phyloP scores from a whole-genome alignment of 345 rosid species.

The Syzygium aromaticum region DNA sequence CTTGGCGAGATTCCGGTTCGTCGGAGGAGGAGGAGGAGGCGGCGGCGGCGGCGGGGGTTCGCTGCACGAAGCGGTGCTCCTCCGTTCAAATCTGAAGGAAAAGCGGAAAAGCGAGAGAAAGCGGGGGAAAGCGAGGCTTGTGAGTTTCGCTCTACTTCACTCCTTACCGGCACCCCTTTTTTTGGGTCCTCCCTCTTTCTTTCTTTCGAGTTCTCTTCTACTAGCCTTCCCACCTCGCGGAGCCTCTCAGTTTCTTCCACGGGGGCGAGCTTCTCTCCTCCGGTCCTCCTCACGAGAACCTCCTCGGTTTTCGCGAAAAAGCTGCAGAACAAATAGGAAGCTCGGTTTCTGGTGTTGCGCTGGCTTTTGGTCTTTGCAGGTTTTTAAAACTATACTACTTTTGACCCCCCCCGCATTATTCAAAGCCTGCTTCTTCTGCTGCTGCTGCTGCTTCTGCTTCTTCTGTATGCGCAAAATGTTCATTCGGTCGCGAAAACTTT shows the following conservation, averaged over 20 bases:
- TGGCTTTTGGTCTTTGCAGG: neutral
- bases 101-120: neutral
- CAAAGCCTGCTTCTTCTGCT: slow-evolving; percentile 24
- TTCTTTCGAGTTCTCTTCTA: neutral
- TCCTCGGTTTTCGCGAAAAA: slow-evolving; percentile 11
- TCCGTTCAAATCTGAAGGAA: neutral
- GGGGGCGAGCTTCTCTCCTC: neutral
- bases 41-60: neutral
- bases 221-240: neutral
- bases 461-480: slow-evolving; percentile 25
- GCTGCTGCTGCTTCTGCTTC: no score
- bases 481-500: slow-evolving; percentile 37
- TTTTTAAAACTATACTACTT: neutral
- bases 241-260: neutral
- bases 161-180: neutral
- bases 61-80: neutral
- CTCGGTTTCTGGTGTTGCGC: slow-evolving; percentile 3
- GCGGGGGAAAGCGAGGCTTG: neutral
- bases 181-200: neutral
- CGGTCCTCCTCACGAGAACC: neutral
- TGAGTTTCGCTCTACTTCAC: neutral
- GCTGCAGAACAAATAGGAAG: slow-evolving; percentile 24
- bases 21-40: no score
- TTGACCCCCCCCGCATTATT: slow-evolving; percentile 22
- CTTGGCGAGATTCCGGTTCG: no score